A percentile compares a stretch with the other conserved stretches of the same genome.
phyloP scores from a whole-genome alignment of 1,139 yeast genomes.

The Sugiyamaella castrensis region DNA sequence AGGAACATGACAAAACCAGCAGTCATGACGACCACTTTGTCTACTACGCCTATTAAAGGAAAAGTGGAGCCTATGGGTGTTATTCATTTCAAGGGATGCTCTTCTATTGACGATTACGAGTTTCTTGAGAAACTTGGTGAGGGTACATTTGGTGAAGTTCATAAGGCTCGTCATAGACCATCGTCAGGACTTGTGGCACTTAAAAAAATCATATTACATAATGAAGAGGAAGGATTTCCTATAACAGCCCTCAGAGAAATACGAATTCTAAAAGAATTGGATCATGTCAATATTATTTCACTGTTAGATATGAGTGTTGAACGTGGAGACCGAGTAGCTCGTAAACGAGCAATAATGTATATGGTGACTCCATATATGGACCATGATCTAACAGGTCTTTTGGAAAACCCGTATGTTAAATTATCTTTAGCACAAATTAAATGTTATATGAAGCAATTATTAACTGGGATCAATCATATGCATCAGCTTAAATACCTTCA shows the following conservation, averaged over 20 bases:
- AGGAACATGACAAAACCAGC: no score
- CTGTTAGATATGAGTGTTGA: conserved; percentile 81
- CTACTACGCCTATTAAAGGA: no score
- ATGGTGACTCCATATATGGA: conserved; percentile 95
- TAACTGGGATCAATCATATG: conserved; percentile 76
- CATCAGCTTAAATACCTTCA: conserved; percentile 70
- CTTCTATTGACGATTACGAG: conserved; percentile 10
- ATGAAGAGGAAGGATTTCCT: conserved; percentile 90
- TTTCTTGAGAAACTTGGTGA: conserved; percentile 72
- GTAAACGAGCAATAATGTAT: conserved; percentile 50
- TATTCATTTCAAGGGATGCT: conserved; percentile 7
- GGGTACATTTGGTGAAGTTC: conserved; percentile 85
- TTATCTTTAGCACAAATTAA: conserved; percentile 69
- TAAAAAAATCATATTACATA: conserved; percentile 77
- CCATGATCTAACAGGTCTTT: conserved; percentile 87
- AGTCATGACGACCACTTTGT: no score
- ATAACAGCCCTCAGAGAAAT: conserved; percentile 94
- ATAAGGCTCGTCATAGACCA: conserved; percentile 58
- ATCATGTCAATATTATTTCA: conserved; percentile 69
- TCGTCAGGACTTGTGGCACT: conserved; percentile 69
- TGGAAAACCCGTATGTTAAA: conserved; percentile 73
- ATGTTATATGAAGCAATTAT: conserved; percentile 74
- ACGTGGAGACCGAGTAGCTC: conserved; percentile 34
- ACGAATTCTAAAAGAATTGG: conserved; percentile 68
- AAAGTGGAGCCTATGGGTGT: not conserved